A percentile compares a stretch with the other conserved stretches of the same genome.
These are phyloP conservation scores for Xylaria sp. DNA, from an alignment of 2,329 filamentous ascomycete genomes.

Conservation along the genomic window DNA sequence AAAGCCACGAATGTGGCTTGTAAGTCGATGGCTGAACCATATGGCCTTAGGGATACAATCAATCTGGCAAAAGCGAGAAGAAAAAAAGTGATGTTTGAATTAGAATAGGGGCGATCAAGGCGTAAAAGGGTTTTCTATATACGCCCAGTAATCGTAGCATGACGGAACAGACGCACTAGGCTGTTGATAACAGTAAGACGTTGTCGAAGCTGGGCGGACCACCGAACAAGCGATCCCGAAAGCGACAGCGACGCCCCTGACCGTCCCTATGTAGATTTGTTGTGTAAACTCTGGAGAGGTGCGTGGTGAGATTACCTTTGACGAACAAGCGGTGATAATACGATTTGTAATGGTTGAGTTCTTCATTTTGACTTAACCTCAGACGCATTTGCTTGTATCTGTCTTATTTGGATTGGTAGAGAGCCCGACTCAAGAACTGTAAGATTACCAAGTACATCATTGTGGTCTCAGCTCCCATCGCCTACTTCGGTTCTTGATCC, in stretches of 20 bases:
- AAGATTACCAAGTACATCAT: too few species aligned
- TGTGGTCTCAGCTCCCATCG: too few species aligned
- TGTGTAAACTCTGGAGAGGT: not conserved
- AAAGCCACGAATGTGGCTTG: slow-evolving; percentile 16
- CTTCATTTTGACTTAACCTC: too few species aligned
- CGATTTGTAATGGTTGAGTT: too few species aligned
- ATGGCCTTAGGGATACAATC: not conserved
- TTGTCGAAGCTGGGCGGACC: not conserved
- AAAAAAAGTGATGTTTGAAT: not conserved
- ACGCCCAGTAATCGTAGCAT: not conserved
- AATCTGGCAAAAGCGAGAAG: not conserved
- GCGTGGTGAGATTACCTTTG: too few species aligned
- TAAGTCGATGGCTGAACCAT: not conserved
- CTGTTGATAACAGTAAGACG: not conserved
- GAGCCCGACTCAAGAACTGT: too few species aligned
- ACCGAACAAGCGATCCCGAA: slow-evolving; percentile 27
- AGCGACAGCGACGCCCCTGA: slow-evolving; percentile 16
- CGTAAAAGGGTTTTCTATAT: not conserved
- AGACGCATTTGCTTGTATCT: too few species aligned
- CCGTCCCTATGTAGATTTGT: not conserved
- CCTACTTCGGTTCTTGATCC: too few species aligned
- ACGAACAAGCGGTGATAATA: too few species aligned
- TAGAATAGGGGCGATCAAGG: not conserved
- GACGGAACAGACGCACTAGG: not conserved
- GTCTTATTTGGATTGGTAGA: too few species aligned